These are phyloP conservation scores for Phytopythium oedochilum DNA, from an alignment of 352 stramenopile species.

Conservation along the genomic window DNA sequence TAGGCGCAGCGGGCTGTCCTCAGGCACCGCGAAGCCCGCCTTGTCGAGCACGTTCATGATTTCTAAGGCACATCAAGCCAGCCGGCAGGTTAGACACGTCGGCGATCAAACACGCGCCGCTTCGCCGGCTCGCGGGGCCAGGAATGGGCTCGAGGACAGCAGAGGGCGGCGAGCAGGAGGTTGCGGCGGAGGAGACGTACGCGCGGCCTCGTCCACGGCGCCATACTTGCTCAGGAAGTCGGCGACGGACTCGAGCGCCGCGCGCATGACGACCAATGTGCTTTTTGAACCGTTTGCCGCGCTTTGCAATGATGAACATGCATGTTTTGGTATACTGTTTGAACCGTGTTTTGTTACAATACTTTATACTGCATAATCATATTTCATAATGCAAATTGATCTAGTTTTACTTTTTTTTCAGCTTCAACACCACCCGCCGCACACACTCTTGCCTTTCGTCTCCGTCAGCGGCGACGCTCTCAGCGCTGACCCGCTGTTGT, in stretches of 20 bases:
- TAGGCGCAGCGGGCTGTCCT: conserved; percentile 44
- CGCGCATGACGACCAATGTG: conserved; percentile 22
- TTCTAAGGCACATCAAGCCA: conserved; percentile 8
- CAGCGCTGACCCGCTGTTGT: conserved; percentile 7
- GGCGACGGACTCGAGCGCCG: conserved; percentile 36
- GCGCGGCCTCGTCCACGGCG: conserved; percentile 30
- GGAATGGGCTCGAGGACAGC: neutral
- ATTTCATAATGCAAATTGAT: no score
- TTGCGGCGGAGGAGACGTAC: conserved; percentile 15
- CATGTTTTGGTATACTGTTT: no score
- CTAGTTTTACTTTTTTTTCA: no score
- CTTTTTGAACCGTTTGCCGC: no score
- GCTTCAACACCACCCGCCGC: no score
- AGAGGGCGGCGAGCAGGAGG: neutral
- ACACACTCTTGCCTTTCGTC: no score
- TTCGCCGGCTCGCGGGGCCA: neutral
- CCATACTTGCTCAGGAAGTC: conserved; percentile 49
- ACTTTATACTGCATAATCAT: no score
- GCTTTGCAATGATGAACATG: no score
- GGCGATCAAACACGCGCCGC: no score
- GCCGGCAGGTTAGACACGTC: neutral
- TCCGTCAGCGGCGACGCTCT: conserved; percentile 5
- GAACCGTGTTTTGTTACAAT: no score
- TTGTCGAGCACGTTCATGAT: conserved; percentile 38
- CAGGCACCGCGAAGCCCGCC: conserved; percentile 35